These are phyloP conservation scores for Dendrothele bispora DNA, from an alignment of 768 basidiomycete genomes.

Conservation along the genomic window DNA sequence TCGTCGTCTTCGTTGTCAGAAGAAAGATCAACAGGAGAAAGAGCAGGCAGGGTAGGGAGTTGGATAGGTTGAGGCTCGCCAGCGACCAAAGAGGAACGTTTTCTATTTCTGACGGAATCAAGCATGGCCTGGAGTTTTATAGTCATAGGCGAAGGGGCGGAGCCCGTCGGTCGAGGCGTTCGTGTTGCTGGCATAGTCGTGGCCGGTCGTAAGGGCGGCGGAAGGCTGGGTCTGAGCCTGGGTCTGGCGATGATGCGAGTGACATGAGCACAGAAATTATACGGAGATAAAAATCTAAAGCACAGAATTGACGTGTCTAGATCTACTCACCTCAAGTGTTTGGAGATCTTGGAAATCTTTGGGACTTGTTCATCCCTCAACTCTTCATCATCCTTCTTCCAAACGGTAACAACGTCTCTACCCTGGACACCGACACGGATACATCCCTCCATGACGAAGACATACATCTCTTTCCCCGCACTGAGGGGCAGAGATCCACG, in stretches of 20 bases:
- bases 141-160: slow-evolving; percentile 7
- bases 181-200: no score
- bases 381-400: not conserved
- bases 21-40: no score
- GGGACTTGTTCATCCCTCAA: not conserved
- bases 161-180: no score
- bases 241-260: no score
- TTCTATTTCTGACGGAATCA: slow-evolving; percentile 4
- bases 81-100: not conserved
- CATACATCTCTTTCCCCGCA: not conserved
- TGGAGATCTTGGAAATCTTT: not conserved
- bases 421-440: slow-evolving; percentile 2
- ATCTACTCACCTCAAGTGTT: no score
- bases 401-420: slow-evolving; percentile 3
- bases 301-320: no score
- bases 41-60: not conserved
- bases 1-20: no score
- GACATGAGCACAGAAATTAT: no score
- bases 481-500: slow-evolving; percentile 5
- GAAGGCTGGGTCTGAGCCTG: not conserved
- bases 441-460: slow-evolving; percentile 2
- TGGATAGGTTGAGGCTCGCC: not conserved
- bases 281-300: no score
- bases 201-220: not conserved
- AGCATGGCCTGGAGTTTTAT: slow-evolving; percentile 3